These are phyloP conservation scores for Vitis vinifera DNA, from an alignment of 164 flowering plant genomes.

Conservation along the genomic window DNA sequence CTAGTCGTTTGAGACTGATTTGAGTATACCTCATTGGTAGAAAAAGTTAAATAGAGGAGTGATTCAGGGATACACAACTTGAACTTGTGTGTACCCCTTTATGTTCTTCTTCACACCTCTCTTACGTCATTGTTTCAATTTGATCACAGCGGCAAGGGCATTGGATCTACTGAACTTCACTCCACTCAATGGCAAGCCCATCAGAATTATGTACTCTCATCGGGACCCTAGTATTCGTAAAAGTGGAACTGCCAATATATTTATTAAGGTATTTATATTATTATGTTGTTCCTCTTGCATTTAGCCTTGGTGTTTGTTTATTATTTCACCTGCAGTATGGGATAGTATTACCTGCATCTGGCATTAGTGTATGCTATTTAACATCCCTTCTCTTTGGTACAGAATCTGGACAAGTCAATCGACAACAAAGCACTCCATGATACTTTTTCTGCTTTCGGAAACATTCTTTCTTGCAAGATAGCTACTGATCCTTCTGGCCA, in stretches of 20 bases:
- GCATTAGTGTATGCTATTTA: neutral
- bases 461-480: conserved; percentile 69
- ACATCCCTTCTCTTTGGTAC: conserved; percentile 10
- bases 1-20: too few relatives aligned
- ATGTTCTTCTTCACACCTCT: neutral
- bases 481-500: conserved; percentile 63
- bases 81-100: too few relatives aligned
- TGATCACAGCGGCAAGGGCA: conserved; percentile 65
- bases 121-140: conserved; percentile 4
- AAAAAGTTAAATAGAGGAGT: too few relatives aligned
- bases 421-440: conserved; percentile 75
- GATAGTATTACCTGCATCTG: too few relatives aligned
- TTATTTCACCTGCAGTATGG: neutral
- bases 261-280: conserved; percentile 50
- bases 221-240: conserved; percentile 74
- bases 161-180: conserved; percentile 66
- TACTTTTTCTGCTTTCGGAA: conserved; percentile 73
- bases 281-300: too few relatives aligned
- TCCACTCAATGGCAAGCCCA: conserved; percentile 60
- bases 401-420: conserved; percentile 77
- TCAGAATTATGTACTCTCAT: conserved; percentile 78
- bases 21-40: too few relatives aligned
- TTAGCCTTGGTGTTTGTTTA: neutral
- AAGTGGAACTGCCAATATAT: conserved; percentile 70
- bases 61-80: too few relatives aligned